Conservation (phyloP, 345 rosid species). For the Alliaria petiolata region DNA sequence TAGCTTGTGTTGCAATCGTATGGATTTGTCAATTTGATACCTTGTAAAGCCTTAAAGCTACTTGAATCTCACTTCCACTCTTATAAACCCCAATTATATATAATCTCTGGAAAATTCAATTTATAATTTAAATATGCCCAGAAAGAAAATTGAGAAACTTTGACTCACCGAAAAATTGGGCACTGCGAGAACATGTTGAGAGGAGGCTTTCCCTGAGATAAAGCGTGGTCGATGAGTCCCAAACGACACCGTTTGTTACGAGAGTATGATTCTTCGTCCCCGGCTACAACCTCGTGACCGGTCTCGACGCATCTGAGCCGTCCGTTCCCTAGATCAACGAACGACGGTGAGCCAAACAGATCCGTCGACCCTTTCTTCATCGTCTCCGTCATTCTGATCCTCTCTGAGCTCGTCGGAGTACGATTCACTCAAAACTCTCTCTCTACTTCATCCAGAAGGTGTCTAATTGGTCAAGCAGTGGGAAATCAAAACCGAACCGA, state of each 20-base stretch:
- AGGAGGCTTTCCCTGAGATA: constrained; percentile 62
- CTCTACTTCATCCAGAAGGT: neutral
- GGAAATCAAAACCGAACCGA: neutral
- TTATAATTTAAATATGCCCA: too few relatives aligned
- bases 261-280: constrained; percentile 65
- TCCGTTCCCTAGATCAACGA: constrained; percentile 58
- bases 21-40: neutral
- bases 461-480: neutral
- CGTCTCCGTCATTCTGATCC: neutral
- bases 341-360: constrained; percentile 61
- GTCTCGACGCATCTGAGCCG: constrained; percentile 83
- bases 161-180: constrained; percentile 59
- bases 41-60: neutral
- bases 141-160: neutral
- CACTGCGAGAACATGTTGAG: constrained; percentile 80
- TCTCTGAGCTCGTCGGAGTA: neutral
- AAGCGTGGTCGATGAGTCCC: constrained; percentile 76
- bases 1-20: neutral
- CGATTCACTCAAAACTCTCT: neutral
- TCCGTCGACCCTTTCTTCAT: constrained; percentile 37
- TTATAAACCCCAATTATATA: neutral
- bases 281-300: constrained; percentile 66
- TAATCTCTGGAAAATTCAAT: neutral
- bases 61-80: neutral
- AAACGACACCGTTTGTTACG: constrained; percentile 77